These are phyloP conservation scores for Trichoderma hamatum DNA, from an alignment of 2,329 filamentous ascomycete genomes.

Conservation along the genomic window DNA sequence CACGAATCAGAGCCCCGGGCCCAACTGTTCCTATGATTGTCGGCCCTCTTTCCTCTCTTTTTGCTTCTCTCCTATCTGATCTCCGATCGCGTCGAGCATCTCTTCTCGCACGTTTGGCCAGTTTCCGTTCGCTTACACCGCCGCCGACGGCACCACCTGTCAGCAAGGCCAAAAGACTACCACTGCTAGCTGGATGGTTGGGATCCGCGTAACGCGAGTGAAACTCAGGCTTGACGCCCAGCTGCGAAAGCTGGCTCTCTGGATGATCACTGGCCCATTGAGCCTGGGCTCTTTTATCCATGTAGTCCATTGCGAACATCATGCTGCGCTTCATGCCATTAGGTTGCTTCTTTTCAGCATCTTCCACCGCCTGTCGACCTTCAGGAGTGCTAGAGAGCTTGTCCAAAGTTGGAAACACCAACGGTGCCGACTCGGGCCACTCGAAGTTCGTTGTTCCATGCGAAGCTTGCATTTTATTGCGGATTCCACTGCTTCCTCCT, in stretches of 20 bases:
- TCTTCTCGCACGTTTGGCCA: neutral
- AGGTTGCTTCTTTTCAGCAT: slow-evolving; percentile 18
- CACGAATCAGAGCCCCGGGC: slow-evolving; percentile 18
- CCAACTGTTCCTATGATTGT: slow-evolving; percentile 17
- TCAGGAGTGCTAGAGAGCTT: slow-evolving; percentile 16
- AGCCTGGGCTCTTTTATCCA: slow-evolving; percentile 34
- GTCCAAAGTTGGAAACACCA: slow-evolving; percentile 53
- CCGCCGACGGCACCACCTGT: slow-evolving; percentile 31
- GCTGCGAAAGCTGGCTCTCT: slow-evolving; percentile 29
- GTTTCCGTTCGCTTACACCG: neutral
- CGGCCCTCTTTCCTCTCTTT: slow-evolving; percentile 17
- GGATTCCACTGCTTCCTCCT: neutral
- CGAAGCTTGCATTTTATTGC: slow-evolving; percentile 40
- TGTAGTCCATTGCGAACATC: slow-evolving; percentile 29
- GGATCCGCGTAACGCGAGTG: slow-evolving; percentile 37
- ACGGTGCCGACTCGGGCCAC: slow-evolving; percentile 50
- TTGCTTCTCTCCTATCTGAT: slow-evolving; percentile 3
- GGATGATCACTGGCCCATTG: slow-evolving; percentile 33
- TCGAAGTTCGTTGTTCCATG: slow-evolving; percentile 44
- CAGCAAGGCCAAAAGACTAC: slow-evolving; percentile 34
- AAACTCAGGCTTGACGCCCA: slow-evolving; percentile 33
- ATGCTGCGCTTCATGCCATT: slow-evolving; percentile 22
- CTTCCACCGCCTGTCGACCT: slow-evolving; percentile 1
- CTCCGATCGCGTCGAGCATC: neutral
- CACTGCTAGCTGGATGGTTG: slow-evolving; percentile 36